Conservation (phyloP, 2,329 filamentous ascomycete species). For the Monilinia fructicola region DNA sequence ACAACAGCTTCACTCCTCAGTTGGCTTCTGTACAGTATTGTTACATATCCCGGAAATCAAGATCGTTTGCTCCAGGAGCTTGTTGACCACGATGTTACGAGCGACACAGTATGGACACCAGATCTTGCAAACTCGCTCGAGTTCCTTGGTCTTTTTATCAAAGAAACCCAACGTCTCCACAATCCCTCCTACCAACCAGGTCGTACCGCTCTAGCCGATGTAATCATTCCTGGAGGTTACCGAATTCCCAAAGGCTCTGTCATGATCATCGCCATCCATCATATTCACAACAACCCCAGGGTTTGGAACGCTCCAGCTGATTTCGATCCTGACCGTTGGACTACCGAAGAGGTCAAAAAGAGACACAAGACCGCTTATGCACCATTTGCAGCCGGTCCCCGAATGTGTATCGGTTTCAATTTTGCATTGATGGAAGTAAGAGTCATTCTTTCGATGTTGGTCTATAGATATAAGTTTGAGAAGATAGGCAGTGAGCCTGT, state of each 20-base stretch:
- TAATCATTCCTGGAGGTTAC: constrained; percentile 49
- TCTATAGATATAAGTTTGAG: constrained; percentile 43
- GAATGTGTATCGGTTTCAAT: constrained; percentile 46
- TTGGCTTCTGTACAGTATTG: constrained; percentile 48
- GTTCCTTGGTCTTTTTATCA: constrained; percentile 47
- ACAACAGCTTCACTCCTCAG: constrained; percentile 49
- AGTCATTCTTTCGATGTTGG: constrained; percentile 43
- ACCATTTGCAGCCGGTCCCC: constrained; percentile 42
- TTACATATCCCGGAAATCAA: constrained; percentile 47
- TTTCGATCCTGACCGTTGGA: constrained; percentile 34
- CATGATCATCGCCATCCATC: constrained; percentile 31
- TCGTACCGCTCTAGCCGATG: constrained; percentile 46
- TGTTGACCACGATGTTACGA: constrained; percentile 42
- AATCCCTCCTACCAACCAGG: constrained; percentile 50
- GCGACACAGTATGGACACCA: constrained; percentile 40
- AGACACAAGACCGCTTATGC: constrained; percentile 38
- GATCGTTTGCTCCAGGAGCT: constrained; percentile 49
- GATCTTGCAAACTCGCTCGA: constrained; percentile 42
- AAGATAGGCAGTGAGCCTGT: constrained; percentile 40
- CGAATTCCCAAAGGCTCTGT: constrained; percentile 42
- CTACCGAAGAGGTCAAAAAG: constrained; percentile 28
- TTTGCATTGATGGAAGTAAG: constrained; percentile 44
- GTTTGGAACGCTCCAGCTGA: constrained; percentile 29
- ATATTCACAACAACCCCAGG: constrained; percentile 33
- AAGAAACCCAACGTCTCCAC: constrained; percentile 48